These are phyloP conservation scores for Cichorium intybus DNA, from an alignment of 140 eudicot genomes.

Conservation along the genomic window DNA sequence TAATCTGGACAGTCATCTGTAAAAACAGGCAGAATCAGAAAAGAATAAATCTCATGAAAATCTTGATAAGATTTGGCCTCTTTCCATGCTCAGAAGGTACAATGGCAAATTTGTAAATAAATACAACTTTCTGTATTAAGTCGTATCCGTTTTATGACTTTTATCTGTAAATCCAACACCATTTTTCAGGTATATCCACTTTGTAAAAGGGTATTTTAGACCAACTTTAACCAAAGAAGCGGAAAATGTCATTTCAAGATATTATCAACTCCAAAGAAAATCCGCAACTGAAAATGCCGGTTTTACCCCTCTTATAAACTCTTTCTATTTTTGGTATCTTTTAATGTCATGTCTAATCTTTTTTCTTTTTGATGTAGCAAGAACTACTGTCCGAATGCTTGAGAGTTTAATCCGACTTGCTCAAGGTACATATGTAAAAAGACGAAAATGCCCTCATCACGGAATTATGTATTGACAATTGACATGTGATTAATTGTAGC, in stretches of 20 bases:
- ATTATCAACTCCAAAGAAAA: constrained; percentile 93
- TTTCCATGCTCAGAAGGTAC: constrained; percentile 84
- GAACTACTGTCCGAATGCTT: constrained; percentile 94
- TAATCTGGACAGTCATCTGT: constrained; percentile 7
- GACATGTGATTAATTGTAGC: constrained; percentile 43
- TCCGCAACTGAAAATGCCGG: constrained; percentile 84
- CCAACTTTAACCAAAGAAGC: constrained; percentile 88
- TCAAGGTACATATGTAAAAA: constrained; percentile 75
- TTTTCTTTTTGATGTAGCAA: constrained; percentile 54
- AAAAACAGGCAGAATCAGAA: constrained; percentile 54
- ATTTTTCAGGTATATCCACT: constrained; percentile 68
- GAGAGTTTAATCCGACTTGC: constrained; percentile 97
- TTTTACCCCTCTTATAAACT: constrained; percentile 13
- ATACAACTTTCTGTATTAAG: too few species aligned
- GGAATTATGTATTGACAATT: not conserved
- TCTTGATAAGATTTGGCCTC: constrained; percentile 63
- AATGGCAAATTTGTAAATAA: not conserved
- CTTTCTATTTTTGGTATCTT: not conserved
- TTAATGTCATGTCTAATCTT: constrained; percentile 11
- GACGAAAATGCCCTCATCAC: too few species aligned
- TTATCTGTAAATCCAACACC: too few species aligned
- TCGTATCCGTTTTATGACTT: too few species aligned
- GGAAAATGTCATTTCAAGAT: constrained; percentile 77
- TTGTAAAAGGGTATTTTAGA: constrained; percentile 68
- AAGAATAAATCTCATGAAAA: constrained; percentile 55